Evolutionary conservation across 2,329 filamentous ascomycete species (phyloP), one percentile per base, ranked within the genome.

Genomic region (Botrytis hyacinthi): DNA sequence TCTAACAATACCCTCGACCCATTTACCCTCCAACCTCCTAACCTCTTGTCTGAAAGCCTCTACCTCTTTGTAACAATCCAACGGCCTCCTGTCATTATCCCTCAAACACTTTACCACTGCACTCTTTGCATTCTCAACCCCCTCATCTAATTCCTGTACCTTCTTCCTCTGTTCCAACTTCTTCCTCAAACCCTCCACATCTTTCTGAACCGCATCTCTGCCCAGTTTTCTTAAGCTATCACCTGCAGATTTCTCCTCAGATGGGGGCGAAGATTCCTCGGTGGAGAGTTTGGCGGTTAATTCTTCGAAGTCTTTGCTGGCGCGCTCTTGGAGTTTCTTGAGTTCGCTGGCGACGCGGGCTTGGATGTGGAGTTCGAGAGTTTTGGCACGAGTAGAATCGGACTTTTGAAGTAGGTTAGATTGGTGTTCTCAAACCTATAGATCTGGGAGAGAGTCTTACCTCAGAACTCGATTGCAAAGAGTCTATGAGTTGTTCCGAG

Each of bases 1-100:
- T 76, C 79, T 80, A 73, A 93, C 88, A 73, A 97, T 90, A 84
- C 91, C 93, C 81, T 97, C 92, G 51, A 98, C 93, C 89, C 97
- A 98, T 40, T 87, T 87, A 84, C 90, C 91, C 88, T 98, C 95
- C 83, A 98, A 83, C 84, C 89, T 90, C 78, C 92, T 90, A 69
- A 98, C 95, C 86, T 97, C 93, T 79, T 88, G 88, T 89, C 95
- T 97, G 83, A 98, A 98, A 32, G 86, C 87, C 85, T 97, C 92
- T 37, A 98, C 94, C 88, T 98, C 94, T 83, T 91, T 88, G 92
- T 93, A 98, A 87, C 95, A 98, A 85, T 98, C 93, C 81, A 98
- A 85, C 81, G 95, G 95, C 82, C 94, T 88, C 76, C 94, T 87
- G 83, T 98, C 95, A 82, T 98, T 91, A 80, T 91, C 87, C 75